These are phyloP conservation scores for Erodium chrysanthum DNA, from an alignment of 441 rosid species.

Conservation along the genomic window DNA sequence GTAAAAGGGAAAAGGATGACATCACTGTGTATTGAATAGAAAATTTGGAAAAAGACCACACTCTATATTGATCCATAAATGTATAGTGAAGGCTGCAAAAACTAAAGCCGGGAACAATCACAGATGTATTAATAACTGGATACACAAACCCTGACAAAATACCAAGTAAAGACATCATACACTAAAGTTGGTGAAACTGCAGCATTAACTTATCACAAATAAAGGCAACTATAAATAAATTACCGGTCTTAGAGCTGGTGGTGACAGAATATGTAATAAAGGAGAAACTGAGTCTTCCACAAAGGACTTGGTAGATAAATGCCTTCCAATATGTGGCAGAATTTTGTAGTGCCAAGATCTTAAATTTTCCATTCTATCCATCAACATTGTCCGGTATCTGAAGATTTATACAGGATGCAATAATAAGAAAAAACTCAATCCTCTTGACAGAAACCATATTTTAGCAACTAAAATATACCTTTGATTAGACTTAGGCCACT, in stretches of 20 bases:
- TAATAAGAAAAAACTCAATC: conserved; percentile 21
- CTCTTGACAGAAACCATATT: conserved; percentile 12
- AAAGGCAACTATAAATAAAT: conserved; percentile 17
- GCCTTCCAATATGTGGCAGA: conserved; percentile 68
- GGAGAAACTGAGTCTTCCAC: conserved; percentile 72
- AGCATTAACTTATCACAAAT: conserved; percentile 13
- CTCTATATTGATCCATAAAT: neutral
- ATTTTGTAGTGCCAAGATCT: conserved; percentile 73
- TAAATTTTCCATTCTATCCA: conserved; percentile 57
- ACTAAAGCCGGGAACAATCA: neutral
- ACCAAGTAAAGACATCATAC: neutral
- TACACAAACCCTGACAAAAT: neutral
- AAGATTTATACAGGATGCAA: conserved; percentile 22
- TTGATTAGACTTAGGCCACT: conserved; percentile 88
- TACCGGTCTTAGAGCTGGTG: conserved; percentile 79
- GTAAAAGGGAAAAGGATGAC: neutral
- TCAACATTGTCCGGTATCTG: conserved; percentile 61
- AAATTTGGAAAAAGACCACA: neutral
- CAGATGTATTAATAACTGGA: neutral
- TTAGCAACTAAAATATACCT: conserved; percentile 36
- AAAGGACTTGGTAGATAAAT: conserved; percentile 59
- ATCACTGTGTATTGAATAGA: neutral
- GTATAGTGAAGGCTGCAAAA: neutral
- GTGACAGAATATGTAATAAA: conserved; percentile 72
- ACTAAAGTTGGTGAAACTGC: conserved; percentile 9